Base-by-base conservation (phyloP, 1,284 basidiomycete genomes). In the Ceratobasidium sp. region DNA sequence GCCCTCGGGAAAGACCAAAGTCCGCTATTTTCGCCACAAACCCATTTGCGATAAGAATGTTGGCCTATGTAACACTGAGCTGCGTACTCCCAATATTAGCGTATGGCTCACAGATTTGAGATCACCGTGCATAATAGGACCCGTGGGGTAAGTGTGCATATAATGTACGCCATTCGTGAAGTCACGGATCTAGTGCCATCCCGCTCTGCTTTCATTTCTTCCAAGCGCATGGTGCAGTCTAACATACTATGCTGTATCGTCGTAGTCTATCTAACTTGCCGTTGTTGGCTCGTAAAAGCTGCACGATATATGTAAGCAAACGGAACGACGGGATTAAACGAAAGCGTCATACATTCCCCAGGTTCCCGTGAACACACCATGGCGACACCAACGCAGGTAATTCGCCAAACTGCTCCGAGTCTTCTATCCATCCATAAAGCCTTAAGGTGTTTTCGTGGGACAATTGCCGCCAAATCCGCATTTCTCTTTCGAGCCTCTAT, bases 1-100 rank as follows among this genome's bases (percentile, higher is more conserved):
- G 39, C 2, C 39, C 45, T 23, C 58, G 23, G 4, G 58, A 60
- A 16, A 60, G 41, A 36, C 58, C 58, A 60, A 60, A 60, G n/a
- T 60, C 58, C 18, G 39, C 58, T 14, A 60, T 60, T 45, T 60
- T 60, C 5, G 58, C 39, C 8, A 60, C 58, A 60, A 60, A 60
- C 14, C 39, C 58, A 2, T 60, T 41, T 8, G 58, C 41, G 12
- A 60, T 60, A 6, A 60, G 28, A 10, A 60, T 45, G n/a, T 60
- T 60, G 14, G 58, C 58, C 58, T 60, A 30, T 23, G 2, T 1
- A 16, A 28, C 18, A 2, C 23, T 60, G 45, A 39, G n/a, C 26
- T 18, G 18, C 2, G 1, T n/a, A 6, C 36, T 9, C 1, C 21
- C 14, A 16, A 26, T 5, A 8, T 23, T 28, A 23, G 14, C 30